Conservation (phyloP, 495 filamentous ascomycete species). For the Jackrogersella minutella region DNA sequence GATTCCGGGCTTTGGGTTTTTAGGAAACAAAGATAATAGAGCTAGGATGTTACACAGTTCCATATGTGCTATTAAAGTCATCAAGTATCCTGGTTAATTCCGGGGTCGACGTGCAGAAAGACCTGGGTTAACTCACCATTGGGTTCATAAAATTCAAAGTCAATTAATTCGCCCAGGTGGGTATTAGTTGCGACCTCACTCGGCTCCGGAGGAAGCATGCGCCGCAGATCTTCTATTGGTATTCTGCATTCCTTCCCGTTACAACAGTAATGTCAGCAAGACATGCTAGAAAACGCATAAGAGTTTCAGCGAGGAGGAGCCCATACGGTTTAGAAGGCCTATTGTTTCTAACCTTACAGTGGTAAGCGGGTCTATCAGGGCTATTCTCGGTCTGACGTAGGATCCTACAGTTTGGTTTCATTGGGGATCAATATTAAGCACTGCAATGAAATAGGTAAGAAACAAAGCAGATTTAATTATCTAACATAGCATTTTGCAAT, state of each 20-base stretch:
- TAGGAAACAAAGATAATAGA: constrained; percentile 10
- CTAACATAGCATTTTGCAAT: constrained; percentile 6
- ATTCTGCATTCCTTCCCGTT: constrained; percentile 25
- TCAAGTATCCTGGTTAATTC: constrained; percentile 5
- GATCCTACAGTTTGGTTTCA: constrained; percentile 22
- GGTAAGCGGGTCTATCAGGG: background rate
- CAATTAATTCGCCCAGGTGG: background rate
- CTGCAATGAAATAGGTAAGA: constrained; percentile 21
- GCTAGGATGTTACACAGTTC: constrained; percentile 13
- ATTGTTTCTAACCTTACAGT: constrained; percentile 18
- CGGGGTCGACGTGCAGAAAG: constrained; percentile 11
- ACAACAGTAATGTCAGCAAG: constrained; percentile 17
- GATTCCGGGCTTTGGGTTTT: background rate
- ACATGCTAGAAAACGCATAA: constrained; percentile 1
- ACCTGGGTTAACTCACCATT: constrained; percentile 1
- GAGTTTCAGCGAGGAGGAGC: constrained; percentile 26
- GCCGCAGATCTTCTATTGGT: constrained; percentile 25
- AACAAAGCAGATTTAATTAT: constrained; percentile 10
- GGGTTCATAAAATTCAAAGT: background rate
- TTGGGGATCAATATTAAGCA: constrained; percentile 15
- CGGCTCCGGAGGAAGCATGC: constrained; percentile 20
- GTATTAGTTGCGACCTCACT: constrained; percentile 12
- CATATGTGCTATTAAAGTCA: constrained; percentile 2
- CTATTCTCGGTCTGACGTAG: constrained; percentile 26
- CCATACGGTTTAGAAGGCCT: constrained; percentile 26